These are phyloP conservation scores for Flueggea neowawraea DNA, from an alignment of 441 rosid species.

Conservation along the genomic window DNA sequence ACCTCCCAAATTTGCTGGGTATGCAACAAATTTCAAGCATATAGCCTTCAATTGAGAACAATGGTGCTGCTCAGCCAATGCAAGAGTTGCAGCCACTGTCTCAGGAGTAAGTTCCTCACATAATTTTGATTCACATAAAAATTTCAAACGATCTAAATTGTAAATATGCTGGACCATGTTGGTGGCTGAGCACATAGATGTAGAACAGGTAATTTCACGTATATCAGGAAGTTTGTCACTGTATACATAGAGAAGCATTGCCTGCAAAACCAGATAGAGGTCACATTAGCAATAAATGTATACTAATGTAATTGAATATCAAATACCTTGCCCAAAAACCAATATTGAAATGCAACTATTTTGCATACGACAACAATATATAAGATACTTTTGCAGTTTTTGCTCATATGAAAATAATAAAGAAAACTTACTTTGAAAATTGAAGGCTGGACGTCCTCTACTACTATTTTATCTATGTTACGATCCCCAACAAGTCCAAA, in stretches of 20 bases:
- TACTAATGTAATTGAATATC: too few species aligned
- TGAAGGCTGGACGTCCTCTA: constrained; percentile 71
- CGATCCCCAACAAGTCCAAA: constrained; percentile 77
- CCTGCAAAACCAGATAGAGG: constrained; percentile 34
- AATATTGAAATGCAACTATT: too few species aligned
- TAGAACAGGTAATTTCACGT: constrained; percentile 56
- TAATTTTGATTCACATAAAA: constrained; percentile 69
- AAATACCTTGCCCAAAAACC: too few species aligned
- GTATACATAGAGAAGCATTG: constrained; percentile 82
- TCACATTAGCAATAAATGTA: background rate
- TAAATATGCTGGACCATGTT: constrained; percentile 87
- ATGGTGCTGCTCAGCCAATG: constrained; percentile 93
- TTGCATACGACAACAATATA: too few species aligned
- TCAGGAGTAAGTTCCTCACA: constrained; percentile 68
- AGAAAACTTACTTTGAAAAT: constrained; percentile 67
- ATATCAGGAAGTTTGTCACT: constrained; percentile 77
- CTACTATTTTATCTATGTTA: constrained; percentile 46
- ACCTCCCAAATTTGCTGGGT: constrained; percentile 79
- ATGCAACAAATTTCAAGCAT: constrained; percentile 81
- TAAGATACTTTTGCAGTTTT: too few species aligned
- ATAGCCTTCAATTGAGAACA: constrained; percentile 67
- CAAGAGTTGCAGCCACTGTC: constrained; percentile 88
- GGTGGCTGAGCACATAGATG: constrained; percentile 52
- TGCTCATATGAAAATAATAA: background rate
- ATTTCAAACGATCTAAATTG: constrained; percentile 73